phyloP scores from a whole-genome alignment of 2,329 filamentous ascomycete genomes.

The Hymenoscyphus occultus region DNA sequence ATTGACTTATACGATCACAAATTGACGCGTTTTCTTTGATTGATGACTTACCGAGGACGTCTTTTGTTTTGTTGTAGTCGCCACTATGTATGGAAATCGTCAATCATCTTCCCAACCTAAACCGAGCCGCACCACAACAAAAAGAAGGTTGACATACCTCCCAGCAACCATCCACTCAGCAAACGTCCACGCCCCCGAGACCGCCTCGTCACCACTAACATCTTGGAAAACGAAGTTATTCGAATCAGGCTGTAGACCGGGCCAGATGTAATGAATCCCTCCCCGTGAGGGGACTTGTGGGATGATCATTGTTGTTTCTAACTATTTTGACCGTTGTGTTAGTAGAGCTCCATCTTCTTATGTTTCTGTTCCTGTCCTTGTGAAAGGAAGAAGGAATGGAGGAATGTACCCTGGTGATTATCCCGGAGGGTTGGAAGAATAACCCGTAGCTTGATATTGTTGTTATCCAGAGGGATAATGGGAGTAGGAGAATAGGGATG shows the following conservation, averaged over 20 bases:
- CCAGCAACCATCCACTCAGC: slow-evolving; percentile 9
- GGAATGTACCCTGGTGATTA: slow-evolving; percentile 1
- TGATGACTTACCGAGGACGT: slow-evolving; percentile 4
- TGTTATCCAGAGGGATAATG: background rate
- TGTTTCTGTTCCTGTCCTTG: background rate
- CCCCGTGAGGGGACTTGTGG: slow-evolving; percentile 2
- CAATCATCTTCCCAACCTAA: background rate
- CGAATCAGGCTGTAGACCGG: slow-evolving; percentile 6
- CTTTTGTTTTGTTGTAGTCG: slow-evolving; percentile 9
- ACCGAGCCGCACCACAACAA: background rate
- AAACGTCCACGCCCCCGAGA: slow-evolving; percentile 8
- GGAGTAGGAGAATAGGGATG: background rate
- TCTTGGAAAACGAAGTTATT: slow-evolving; percentile 16
- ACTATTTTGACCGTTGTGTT: background rate
- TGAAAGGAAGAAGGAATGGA: background rate
- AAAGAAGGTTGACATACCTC: background rate
- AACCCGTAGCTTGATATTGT: background rate
- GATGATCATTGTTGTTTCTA: slow-evolving; percentile 10
- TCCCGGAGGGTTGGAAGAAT: slow-evolving; percentile 1
- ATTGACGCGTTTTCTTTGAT: too few relatives aligned
- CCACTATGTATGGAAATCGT: background rate
- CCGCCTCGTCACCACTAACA: slow-evolving; percentile 9
- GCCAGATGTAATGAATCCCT: slow-evolving; percentile 14
- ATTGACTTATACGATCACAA: background rate
- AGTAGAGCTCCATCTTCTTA: background rate